A percentile compares a stretch with the other conserved stretches of the same genome.
phyloP scores from a whole-genome alignment of 108 stramenopile species.

The Bacterosira constricta region DNA sequence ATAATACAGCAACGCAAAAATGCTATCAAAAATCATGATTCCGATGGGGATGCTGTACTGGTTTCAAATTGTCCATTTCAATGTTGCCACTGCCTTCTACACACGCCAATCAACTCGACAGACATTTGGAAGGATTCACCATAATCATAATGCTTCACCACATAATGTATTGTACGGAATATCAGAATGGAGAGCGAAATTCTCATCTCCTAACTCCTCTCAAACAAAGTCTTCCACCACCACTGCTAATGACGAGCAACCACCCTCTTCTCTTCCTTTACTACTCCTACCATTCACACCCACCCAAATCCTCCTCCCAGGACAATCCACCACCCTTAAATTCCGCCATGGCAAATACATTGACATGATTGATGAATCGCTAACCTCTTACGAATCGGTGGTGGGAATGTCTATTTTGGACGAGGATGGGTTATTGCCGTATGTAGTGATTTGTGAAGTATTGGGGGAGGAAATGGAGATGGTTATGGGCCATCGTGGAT shows the following conservation, averaged over 20 bases:
- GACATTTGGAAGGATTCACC: too few relatives aligned
- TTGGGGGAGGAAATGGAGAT: conserved; percentile 33
- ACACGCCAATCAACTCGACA: too few relatives aligned
- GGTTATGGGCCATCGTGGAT: conserved; percentile 31
- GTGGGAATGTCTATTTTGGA: conserved; percentile 33
- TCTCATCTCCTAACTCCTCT: conserved; percentile 2
- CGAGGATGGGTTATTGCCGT: conserved; percentile 36
- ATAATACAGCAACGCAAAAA: too few relatives aligned
- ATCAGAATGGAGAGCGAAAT: conserved; percentile 38
- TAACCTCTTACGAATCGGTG: conserved; percentile 35
- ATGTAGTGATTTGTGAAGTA: conserved; percentile 37
- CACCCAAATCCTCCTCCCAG: conserved; percentile 29
- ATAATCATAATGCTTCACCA: neutral
- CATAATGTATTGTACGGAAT: conserved; percentile 18
- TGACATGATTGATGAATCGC: conserved; percentile 44
- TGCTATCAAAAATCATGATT: too few relatives aligned
- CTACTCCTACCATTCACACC: conserved; percentile 35
- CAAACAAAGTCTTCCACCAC: too few relatives aligned
- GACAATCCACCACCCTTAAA: conserved; percentile 29
- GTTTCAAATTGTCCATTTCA: neutral
- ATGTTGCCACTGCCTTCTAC: neutral
- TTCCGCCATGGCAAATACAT: conserved; percentile 46
- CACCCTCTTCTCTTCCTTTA: conserved; percentile 15
- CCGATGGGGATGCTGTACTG: neutral
- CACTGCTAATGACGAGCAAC: neutral